phyloP scores from a whole-genome alignment of 805 yeast genomes.

The Candida ovalis region DNA sequence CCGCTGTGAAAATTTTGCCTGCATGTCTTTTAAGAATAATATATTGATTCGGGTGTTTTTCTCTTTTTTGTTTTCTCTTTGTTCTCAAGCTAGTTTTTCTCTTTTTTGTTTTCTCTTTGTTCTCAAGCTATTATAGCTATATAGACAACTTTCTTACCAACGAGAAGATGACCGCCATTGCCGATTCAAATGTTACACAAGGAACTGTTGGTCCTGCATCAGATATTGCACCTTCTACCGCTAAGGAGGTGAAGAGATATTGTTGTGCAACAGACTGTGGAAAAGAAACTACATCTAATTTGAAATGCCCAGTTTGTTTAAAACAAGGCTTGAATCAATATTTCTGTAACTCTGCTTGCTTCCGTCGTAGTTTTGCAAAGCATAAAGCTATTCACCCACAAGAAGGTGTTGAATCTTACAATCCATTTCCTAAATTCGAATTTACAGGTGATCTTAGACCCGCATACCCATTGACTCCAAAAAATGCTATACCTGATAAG shows the following conservation, averaged over 20 bases:
- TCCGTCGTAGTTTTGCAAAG: constrained; percentile 61
- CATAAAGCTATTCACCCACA: constrained; percentile 76
- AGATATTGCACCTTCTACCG: constrained; percentile 4
- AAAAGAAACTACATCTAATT: constrained; percentile 64
- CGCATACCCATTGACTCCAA: constrained; percentile 73
- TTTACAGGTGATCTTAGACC: constrained; percentile 79
- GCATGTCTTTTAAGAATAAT: not conserved
- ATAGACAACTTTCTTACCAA: too few species aligned
- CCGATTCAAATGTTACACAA: not conserved
- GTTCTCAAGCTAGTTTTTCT: not conserved
- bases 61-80: not conserved
- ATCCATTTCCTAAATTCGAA: constrained; percentile 80
- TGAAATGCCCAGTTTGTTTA: constrained; percentile 91
- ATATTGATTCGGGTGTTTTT: not conserved
- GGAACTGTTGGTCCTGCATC: not conserved
- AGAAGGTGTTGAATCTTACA: constrained; percentile 57
- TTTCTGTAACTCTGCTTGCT: constrained; percentile 85
- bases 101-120: too few species aligned
- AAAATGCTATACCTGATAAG: constrained; percentile 65
- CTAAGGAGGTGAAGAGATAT: constrained; percentile 4
- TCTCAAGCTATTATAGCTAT: too few species aligned
- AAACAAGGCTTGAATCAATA: constrained; percentile 58
- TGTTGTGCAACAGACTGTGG: constrained; percentile 88
- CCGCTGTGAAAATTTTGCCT: not conserved
- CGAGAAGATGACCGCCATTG: not conserved